phyloP scores from a whole-genome alignment of 140 eudicot species.

The Bidens hawaiensis region DNA sequence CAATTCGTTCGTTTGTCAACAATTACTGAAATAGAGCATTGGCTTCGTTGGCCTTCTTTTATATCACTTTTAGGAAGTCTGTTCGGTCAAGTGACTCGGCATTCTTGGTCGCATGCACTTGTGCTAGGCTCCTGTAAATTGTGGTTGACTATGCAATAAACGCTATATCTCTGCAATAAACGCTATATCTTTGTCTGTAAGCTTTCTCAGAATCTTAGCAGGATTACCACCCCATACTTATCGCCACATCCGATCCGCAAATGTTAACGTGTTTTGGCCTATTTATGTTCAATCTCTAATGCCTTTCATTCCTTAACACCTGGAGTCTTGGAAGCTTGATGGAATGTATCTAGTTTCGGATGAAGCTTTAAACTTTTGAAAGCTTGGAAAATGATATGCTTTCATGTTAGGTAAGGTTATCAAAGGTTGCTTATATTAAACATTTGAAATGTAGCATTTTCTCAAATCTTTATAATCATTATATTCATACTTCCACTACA shows the following conservation, averaged over 20 bases:
- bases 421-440: too few species aligned
- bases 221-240: conserved; percentile 73
- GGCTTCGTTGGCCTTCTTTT: conserved; percentile 36
- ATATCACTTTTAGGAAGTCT: conserved; percentile 43
- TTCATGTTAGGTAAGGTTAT: too few species aligned
- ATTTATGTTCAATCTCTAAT: background rate
- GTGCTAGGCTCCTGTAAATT: conserved; percentile 42
- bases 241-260: conserved; percentile 9
- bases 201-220: conserved; percentile 52
- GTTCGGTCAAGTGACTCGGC: conserved; percentile 39
- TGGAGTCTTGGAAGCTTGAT: too few species aligned
- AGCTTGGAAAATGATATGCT: too few species aligned
- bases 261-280: background rate
- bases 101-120: conserved; percentile 48
- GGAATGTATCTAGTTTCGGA: too few species aligned
- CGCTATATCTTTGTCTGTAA: conserved; percentile 43
- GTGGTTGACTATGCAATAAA: conserved; percentile 45
- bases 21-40: conserved; percentile 31
- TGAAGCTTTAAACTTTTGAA: too few species aligned
- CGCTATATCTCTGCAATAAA: too few species aligned
- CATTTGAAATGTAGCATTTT: too few species aligned
- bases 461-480: too few species aligned
- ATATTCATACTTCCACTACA: too few species aligned
- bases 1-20: conserved; percentile 16
- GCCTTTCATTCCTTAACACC: too few species aligned